Evolutionary conservation across 371 early-diverging fungal genomes (phyloP), one percentile per base, ranked within the genome.

Genomic region (Umbelopsis sp.): DNA sequence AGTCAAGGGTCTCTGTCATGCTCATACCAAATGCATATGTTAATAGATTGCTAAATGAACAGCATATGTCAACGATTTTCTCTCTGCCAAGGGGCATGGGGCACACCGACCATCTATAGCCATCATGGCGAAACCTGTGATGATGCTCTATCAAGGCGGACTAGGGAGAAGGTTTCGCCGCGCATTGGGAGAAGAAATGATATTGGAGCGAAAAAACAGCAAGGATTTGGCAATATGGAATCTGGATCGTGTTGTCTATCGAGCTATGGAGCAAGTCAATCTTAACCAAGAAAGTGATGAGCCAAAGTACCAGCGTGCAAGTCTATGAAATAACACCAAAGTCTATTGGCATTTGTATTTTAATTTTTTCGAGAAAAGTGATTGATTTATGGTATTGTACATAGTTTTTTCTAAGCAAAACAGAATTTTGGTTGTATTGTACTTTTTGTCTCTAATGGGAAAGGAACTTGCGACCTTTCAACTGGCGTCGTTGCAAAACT

Each of bases 401-500:
- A 57, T 7, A 57, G 57, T 57, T 14, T 25, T 62, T 62, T 29
- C 22, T 22, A 50, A n/a, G 29, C 29, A 37, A 16, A 25, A 44
- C 20, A 63, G 22, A 63, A 35, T 50, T 35, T 48, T 57, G 22
- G 63, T 63, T 64, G 71, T 67, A 63, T 67, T 66, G 35, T 46
- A 45, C 11, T 51, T 51, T 38, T 66, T 20, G 14, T n/a, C 44
- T 74, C 78, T 90, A 94, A 70, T 94, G 94, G 38, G 94, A 89
- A 63, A 98, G 80, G 77, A 79, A 81, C 76, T 89, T 92, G 78
- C 97, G 86, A 24, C 97, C 97, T 85, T 97, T 97, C 69, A 91
- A 71, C 72, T 85, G 86, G 35, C 97, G 86, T 67, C 94, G 80
- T 20, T 75, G 75, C 20, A 98, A 75, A 10, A 94, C 86, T 72